Percentiles rank a stretch among this genome's conserved stretches.
Evolutionary conservation across 2,329 filamentous ascomycete genomes (phyloP).

Genomic region (Neurospora sp.): DNA sequence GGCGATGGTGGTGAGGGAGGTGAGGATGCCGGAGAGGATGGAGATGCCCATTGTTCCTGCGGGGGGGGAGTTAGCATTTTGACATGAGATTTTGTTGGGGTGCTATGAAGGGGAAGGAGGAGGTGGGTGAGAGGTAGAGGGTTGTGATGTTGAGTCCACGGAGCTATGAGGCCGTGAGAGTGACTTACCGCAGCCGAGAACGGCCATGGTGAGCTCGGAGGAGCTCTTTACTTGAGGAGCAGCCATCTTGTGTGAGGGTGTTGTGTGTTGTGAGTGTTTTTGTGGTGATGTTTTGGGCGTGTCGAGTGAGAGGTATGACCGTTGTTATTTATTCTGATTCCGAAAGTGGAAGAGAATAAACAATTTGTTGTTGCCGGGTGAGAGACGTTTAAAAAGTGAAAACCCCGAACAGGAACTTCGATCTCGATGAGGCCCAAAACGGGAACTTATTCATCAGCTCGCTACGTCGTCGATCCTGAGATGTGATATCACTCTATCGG

Average conservation of each 20-base stretch:
- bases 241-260: conserved; percentile 8
- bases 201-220: conserved; percentile 58
- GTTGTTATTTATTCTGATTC: neutral
- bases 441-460: neutral
- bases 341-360: neutral
- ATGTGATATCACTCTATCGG: neutral
- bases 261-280: conserved; percentile 2
- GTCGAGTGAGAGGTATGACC: neutral
- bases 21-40: conserved; percentile 71
- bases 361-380: neutral
- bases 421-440: neutral
- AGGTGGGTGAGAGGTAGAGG: too few species aligned
- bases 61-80: conserved; percentile 11
- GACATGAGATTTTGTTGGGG: too few species aligned
- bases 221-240: conserved; percentile 25
- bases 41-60: conserved; percentile 80
- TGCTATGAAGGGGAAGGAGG: neutral
- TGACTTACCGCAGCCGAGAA: conserved; percentile 68
- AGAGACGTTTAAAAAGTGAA: too few species aligned
- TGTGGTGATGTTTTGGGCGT: neutral
- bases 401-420: too few species aligned
- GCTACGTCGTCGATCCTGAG: neutral
- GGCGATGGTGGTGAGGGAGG: conserved; percentile 48
- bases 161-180: too few species aligned
- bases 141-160: too few species aligned